These are phyloP conservation scores for Phlyctochytrium planicorne DNA, from an alignment of 192 early-diverging fungal species.

Conservation along the genomic window DNA sequence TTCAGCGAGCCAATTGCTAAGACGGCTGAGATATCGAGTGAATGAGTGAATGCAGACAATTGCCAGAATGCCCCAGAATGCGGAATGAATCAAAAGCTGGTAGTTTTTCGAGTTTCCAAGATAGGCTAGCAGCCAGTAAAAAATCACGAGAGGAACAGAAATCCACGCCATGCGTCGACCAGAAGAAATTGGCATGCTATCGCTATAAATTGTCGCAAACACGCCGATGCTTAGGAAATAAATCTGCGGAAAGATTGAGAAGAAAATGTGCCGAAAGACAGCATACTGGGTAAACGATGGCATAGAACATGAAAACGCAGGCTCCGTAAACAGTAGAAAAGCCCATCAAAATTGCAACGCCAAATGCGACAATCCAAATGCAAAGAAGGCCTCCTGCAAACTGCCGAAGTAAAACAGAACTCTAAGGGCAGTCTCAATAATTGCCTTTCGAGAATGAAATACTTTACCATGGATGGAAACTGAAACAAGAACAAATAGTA, in stretches of 20 bases:
- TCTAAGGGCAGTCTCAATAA: no score
- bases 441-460: no score
- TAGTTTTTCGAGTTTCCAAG: not conserved
- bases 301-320: not conserved
- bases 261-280: no score
- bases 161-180: not conserved
- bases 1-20: not conserved
- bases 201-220: not conserved
- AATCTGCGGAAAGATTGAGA: no score
- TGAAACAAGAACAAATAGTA: not conserved
- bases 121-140: not conserved
- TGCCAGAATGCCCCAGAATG: not conserved
- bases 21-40: not conserved
- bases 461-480: not conserved
- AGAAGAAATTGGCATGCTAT: not conserved
- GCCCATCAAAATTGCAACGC: not conserved
- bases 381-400: not conserved
- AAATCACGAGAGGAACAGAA: not conserved
- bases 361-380: not conserved
- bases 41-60: not conserved
- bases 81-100: not conserved
- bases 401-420: not conserved
- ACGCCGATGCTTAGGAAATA: not conserved
- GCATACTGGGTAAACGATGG: not conserved
- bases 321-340: not conserved